A percentile compares a stretch with the other conserved stretches of the same genome.
These are phyloP conservation scores for Capniomyces stellatus DNA, from an alignment of 371 early-diverging fungal species.

Conservation along the genomic window DNA sequence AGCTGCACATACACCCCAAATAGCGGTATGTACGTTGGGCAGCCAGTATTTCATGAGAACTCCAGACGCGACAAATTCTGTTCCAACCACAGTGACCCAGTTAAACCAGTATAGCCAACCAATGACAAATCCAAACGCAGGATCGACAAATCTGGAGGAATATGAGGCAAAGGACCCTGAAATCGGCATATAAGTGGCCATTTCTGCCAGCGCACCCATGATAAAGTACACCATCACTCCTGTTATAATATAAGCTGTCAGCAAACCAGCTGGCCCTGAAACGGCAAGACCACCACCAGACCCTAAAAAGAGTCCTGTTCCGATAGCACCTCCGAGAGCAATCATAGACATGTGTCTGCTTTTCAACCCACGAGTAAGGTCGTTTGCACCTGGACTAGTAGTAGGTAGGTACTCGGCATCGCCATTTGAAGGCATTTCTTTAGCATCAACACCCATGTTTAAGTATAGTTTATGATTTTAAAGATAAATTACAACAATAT, in stretches of 20 bases:
- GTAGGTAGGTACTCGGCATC: too few relatives aligned
- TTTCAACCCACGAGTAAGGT: constrained; percentile 33
- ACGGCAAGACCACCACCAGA: constrained; percentile 46
- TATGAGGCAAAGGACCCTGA: constrained; percentile 56
- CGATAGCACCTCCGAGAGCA: constrained; percentile 45
- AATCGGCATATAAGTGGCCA: constrained; percentile 58
- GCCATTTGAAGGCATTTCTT: too few relatives aligned
- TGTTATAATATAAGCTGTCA: constrained; percentile 45
- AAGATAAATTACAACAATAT: too few relatives aligned
- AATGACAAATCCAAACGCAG: constrained; percentile 51
- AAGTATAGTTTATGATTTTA: too few relatives aligned
- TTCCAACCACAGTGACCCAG: constrained; percentile 60
- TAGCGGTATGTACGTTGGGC: constrained; percentile 30
- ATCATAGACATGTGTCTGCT: constrained; percentile 51
- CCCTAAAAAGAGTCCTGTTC: constrained; percentile 62
- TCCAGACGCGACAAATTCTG: constrained; percentile 54
- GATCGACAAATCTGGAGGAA: constrained; percentile 61
- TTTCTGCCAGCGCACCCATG: constrained; percentile 63
- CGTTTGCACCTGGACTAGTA: too few relatives aligned
- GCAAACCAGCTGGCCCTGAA: constrained; percentile 60
- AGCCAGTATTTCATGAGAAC: constrained; percentile 59
- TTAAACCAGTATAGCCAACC: constrained; percentile 60
- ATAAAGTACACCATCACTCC: constrained; percentile 54
- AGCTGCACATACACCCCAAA: constrained; percentile 36
- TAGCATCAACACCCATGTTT: too few relatives aligned